Evolutionary conservation across 768 basidiomycete species (phyloP).

Genomic region (Mycena crocata): DNA sequence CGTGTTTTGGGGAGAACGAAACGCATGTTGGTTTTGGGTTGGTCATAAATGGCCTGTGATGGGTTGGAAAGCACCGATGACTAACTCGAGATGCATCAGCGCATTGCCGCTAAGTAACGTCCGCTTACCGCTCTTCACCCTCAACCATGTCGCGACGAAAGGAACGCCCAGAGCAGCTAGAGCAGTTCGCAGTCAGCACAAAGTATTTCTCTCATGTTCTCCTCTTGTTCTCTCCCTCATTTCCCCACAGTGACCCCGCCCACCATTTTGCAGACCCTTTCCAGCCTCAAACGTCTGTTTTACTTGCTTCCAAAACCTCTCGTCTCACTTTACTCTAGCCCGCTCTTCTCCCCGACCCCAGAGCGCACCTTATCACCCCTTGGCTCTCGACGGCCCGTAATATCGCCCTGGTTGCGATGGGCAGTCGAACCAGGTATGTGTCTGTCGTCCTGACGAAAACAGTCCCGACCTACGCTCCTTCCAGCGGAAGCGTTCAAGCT

Average conservation of each 20-base stretch:
- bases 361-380: slow-evolving; percentile 50
- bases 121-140: too few species aligned
- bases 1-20: too few species aligned
- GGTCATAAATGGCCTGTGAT: too few species aligned
- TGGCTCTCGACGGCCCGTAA: slow-evolving; percentile 27
- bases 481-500: slow-evolving; percentile 76
- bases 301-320: background rate
- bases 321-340: slow-evolving; percentile 45
- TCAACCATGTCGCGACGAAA: background rate
- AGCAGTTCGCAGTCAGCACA: slow-evolving; percentile 17
- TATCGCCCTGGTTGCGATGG: slow-evolving; percentile 72
- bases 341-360: slow-evolving; percentile 52
- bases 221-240: background rate
- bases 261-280: slow-evolving; percentile 76
- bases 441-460: background rate
- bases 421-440: slow-evolving; percentile 76
- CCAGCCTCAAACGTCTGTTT: slow-evolving; percentile 69
- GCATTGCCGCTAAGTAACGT: background rate
- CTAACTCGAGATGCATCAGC: background rate
- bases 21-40: too few species aligned
- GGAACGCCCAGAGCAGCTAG: background rate
- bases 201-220: background rate
- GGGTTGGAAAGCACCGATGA: too few species aligned
- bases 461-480: background rate
- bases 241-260: slow-evolving; percentile 14